These are phyloP conservation scores for Aquilaria malaccensis DNA, from an alignment of 345 rosid species.

Conservation along the genomic window DNA sequence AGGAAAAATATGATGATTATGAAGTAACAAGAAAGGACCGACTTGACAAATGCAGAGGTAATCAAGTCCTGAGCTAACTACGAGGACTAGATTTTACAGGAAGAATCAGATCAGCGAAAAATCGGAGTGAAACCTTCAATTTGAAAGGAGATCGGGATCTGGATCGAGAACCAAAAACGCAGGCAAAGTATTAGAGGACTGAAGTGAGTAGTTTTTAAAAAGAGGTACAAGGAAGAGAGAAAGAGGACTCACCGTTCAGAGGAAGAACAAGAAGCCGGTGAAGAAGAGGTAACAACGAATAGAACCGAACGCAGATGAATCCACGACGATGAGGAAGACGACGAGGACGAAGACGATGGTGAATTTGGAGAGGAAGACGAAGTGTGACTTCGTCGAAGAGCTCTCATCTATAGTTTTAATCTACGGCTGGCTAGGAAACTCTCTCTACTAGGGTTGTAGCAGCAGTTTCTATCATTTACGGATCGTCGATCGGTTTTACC, in stretches of 20 bases:
- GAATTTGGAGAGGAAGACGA: constrained; percentile 58
- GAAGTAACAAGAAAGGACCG: no score
- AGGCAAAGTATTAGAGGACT: constrained; percentile 10
- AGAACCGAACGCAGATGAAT: constrained; percentile 85
- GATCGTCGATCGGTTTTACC: constrained; percentile 19
- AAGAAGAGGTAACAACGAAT: constrained; percentile 67
- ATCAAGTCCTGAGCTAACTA: not conserved
- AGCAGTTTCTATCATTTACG: constrained; percentile 2
- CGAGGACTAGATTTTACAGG: not conserved
- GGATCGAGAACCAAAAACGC: constrained; percentile 3
- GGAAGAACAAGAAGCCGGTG: constrained; percentile 71
- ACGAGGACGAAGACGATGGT: constrained; percentile 48
- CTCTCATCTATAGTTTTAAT: constrained; percentile 54
- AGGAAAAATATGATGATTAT: not conserved
- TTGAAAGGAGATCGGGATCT: constrained; percentile 25
- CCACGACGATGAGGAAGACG: constrained; percentile 68
- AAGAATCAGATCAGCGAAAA: not conserved
- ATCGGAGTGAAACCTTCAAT: constrained; percentile 5
- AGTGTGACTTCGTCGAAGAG: constrained; percentile 74
- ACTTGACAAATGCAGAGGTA: not conserved
- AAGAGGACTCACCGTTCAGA: constrained; percentile 70
- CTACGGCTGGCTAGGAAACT: not conserved
- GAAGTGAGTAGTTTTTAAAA: constrained; percentile 1
- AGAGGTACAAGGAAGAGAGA: constrained; percentile 5
- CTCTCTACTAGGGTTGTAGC: constrained; percentile 11